phyloP scores from a whole-genome alignment of 2,329 filamentous ascomycete genomes.

The Neurospora sp. region DNA sequence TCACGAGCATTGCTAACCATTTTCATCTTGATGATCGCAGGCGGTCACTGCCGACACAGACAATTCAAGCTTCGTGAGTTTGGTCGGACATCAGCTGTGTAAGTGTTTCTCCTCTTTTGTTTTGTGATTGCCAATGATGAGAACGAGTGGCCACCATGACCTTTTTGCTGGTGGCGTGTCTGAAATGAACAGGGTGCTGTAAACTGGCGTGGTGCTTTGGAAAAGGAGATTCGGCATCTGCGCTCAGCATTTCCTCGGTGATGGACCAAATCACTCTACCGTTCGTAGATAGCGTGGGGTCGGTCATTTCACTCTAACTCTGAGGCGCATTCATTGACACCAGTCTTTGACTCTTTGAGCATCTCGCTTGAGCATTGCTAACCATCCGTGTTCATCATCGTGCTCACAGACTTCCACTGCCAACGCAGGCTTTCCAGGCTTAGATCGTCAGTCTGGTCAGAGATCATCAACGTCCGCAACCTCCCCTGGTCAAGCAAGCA shows the following conservation, averaged over 20 bases:
- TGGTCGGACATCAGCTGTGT: too few species aligned
- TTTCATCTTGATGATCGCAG: too few species aligned
- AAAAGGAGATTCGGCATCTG: not conserved
- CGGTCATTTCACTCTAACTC: not conserved
- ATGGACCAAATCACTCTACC: not conserved
- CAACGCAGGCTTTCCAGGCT: not conserved
- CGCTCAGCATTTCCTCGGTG: not conserved
- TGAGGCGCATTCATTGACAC: not conserved
- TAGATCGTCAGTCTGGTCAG: not conserved
- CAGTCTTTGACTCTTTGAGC: not conserved
- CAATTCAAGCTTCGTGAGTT: too few species aligned
- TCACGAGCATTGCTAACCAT: not conserved
- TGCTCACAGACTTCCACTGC: not conserved
- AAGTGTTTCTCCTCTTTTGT: too few species aligned
- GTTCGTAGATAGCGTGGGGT: not conserved
- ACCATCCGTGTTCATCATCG: not conserved
- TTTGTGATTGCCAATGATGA: not conserved
- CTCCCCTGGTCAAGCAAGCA: too few species aligned
- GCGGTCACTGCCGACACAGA: too few species aligned
- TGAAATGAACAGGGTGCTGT: not conserved
- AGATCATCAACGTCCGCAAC: not conserved
- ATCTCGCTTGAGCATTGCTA: not conserved
- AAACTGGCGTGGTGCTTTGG: not conserved
- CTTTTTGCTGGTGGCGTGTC: not conserved
- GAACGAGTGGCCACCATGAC: not conserved